phyloP scores from a whole-genome alignment of 805 yeast species.

The Jamesozyma spencerorum region DNA sequence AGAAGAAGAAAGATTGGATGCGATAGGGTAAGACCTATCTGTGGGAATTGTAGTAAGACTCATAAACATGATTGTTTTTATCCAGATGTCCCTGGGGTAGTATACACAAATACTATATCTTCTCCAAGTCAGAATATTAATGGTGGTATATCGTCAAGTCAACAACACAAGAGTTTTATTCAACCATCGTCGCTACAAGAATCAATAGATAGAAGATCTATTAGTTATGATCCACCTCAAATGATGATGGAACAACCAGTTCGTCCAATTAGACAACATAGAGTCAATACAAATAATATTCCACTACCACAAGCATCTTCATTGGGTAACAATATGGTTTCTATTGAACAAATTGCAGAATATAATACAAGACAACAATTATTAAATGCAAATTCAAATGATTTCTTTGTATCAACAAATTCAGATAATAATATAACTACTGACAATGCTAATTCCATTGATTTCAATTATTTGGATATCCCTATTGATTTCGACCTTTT shows the following conservation, averaged over 20 bases:
- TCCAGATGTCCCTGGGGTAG: conserved; percentile 16
- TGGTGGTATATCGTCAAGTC: too few relatives aligned
- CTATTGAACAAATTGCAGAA: conserved; percentile 12
- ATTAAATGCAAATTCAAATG: conserved; percentile 6
- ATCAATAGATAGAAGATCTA: too few relatives aligned
- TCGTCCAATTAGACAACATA: too few relatives aligned
- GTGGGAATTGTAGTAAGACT: conserved; percentile 33
- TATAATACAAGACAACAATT: conserved; percentile 13
- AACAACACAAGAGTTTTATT: too few relatives aligned
- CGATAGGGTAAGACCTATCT: conserved; percentile 39
- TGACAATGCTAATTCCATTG: neutral
- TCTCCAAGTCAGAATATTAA: too few relatives aligned
- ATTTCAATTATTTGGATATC: neutral
- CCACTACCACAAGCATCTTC: too few relatives aligned
- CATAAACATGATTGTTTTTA: conserved; percentile 15
- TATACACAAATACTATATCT: neutral
- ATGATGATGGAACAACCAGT: too few relatives aligned
- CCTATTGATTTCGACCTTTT: conserved; percentile 10
- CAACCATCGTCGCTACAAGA: too few relatives aligned
- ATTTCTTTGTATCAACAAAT: neutral
- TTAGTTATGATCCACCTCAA: too few relatives aligned
- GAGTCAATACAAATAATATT: neutral
- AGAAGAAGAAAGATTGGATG: conserved; percentile 41
- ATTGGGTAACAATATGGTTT: neutral
- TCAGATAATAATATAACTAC: neutral